Base-by-base conservation (phyloP, 441 rosid genomes). In the Pelargonium hybrid region DNA sequence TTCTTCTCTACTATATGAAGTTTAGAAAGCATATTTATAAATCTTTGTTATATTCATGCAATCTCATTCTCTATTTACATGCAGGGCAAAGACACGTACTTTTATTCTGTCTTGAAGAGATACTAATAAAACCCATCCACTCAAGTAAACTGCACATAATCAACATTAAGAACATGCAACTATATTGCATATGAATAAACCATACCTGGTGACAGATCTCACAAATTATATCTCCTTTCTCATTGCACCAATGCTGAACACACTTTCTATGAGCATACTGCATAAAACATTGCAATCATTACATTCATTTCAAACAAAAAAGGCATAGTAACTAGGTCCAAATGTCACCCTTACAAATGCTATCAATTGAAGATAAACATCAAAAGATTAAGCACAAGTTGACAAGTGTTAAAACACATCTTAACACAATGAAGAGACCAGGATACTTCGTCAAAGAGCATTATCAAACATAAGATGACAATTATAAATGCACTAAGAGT, bases 201-300 rank as follows among this genome's bases (percentile, higher is more conserved):
- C 20, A 34, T 80, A 89, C 93, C 94, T 81, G 84, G 82, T 88
- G 92, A 66, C 97, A 92, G 29, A 92, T 92, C 80, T 92, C 97
- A 69, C 96, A 92, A 61, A 81, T 79, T 59, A 81, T 85, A 73
- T 92, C 90, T 50, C 96, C 93, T 78, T 92, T 92, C 84, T 92
- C 98, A 57, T 90, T 84, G 82, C 96, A 92, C 98, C 98, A 92
- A 72, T 76, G 93, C 71, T 92, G 98, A 73, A 92, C 90, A 74
- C 98, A 91, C 81, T 88, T 83, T 73, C 94, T 81, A 74, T 90
- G 97, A 67, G 96, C 95, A 83, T 83, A 88, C 96, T 91, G 90
- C 52, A 76, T 20, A 67, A 17, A 75, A 73, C 7, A 71, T 31
- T 64, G 5, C 73, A 64, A 61, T 6, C 17, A 5, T 73, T 20